Evolutionary conservation across 805 yeast genomes (phyloP), one percentile per base, ranked within the genome.

Genomic region (Metschnikowia aberdeeniae): DNA sequence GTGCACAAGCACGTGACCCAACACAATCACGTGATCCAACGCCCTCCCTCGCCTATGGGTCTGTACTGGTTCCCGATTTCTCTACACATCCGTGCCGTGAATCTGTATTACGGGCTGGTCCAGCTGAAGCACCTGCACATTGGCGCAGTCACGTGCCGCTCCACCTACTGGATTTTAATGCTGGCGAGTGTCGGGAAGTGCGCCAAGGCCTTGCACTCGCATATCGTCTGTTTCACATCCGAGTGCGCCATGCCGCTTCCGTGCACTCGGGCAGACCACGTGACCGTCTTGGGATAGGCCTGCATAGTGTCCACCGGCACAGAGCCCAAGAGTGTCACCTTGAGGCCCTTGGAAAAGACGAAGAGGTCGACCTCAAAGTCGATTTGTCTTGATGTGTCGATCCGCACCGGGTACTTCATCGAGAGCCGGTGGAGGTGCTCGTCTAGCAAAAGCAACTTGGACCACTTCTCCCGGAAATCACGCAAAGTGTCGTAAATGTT

Each of bases 371-470:
- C 26, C 17, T 24, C 27, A 19, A 52, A 51, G 22, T 6, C 20
- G 8, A 52, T 44, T 13, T 9, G 14, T 3, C 33, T 38, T 5
- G 14, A 32, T 5, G 37, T 14, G 26, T 27, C 37, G 28, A 54
- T 40, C 13, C 43, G 40, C 12, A 66, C 36, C 0, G 73, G 74
- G 40, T 53, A 64, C 46, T 54, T 54, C 27, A 66, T 42, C 1
- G 65, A 54, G 2, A 68, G 49, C 40, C 56, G 59, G 53, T 56
- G 61, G 17, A 71, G 52, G 36, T 67, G 70, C 8, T 39, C 31
- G 46, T 70, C 75, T 8, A 63, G 49, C 19, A 38, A 32, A 33
- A 44, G 46, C 9, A 61, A 45, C 24, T 43, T 45, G 35, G 42
- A 24, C 53, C 55, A 51, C 10, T 44, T 38, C 3, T 34, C 17